These are phyloP conservation scores for Theileria orientalis DNA, from an alignment of 169 alveolate species.

Conservation along the genomic window DNA sequence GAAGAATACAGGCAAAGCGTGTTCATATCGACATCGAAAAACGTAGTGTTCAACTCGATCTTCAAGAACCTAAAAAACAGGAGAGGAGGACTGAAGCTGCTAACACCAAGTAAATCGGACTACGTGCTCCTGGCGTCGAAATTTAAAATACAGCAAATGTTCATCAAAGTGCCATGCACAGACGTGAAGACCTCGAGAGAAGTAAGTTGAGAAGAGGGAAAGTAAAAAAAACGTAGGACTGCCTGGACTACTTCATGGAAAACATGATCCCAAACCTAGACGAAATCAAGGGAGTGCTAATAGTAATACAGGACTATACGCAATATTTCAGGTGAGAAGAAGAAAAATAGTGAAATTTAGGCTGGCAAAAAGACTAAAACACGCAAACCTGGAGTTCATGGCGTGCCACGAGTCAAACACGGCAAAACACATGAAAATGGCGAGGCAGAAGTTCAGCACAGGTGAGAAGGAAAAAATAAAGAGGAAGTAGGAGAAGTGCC, in stretches of 20 bases:
- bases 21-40: constrained; percentile 30
- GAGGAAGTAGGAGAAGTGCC: constrained; percentile 29
- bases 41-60: constrained; percentile 39
- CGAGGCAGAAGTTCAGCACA: constrained; percentile 59
- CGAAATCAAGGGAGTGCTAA: constrained; percentile 44
- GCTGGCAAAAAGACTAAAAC: constrained; percentile 30
- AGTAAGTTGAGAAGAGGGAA: neutral
- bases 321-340: constrained; percentile 52
- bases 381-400: constrained; percentile 44
- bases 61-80: constrained; percentile 39
- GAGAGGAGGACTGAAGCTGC: constrained; percentile 66
- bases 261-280: constrained; percentile 44
- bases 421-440: constrained; percentile 45
- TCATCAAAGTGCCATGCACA: constrained; percentile 43
- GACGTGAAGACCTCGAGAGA: constrained; percentile 23
- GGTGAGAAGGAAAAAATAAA: constrained; percentile 19
- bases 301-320: constrained; percentile 58
- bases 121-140: constrained; percentile 37
- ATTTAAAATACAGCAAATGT: constrained; percentile 41
- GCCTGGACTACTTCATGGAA: constrained; percentile 47
- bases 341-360: neutral
- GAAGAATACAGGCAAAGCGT: constrained; percentile 69
- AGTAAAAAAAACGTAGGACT: neutral
- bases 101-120: constrained; percentile 10
- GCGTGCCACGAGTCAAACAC: constrained; percentile 59